phyloP scores from a whole-genome alignment of 345 rosid genomes.

The Trapa bicornis region DNA sequence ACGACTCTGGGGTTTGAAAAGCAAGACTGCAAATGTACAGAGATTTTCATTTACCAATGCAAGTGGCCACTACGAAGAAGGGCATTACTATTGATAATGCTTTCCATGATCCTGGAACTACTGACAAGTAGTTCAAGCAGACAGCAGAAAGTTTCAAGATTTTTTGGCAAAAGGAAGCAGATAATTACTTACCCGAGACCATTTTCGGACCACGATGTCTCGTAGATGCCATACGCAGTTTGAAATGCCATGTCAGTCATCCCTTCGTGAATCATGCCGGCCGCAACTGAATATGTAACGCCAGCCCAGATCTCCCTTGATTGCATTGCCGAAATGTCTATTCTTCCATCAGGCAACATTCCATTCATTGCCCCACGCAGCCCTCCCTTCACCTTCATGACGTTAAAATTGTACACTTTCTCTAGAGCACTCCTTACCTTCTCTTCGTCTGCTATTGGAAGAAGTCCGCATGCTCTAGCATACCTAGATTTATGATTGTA shows the following conservation, averaged over 20 bases:
- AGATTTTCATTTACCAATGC: neutral
- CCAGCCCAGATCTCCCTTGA: slow-evolving; percentile 95
- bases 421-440: slow-evolving; percentile 50
- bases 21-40: slow-evolving; percentile 37
- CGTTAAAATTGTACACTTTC: slow-evolving; percentile 63
- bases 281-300: slow-evolving; percentile 83
- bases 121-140: neutral
- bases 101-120: neutral
- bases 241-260: slow-evolving; percentile 60
- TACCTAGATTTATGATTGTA: slow-evolving; percentile 51
- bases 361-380: slow-evolving; percentile 82
- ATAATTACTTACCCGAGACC: slow-evolving; percentile 55
- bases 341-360: slow-evolving; percentile 73
- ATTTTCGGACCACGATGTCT: slow-evolving; percentile 67
- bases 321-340: slow-evolving; percentile 69
- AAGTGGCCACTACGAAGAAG: neutral
- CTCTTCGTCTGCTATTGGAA: slow-evolving; percentile 57
- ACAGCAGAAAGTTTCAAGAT: neutral
- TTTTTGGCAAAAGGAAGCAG: neutral
- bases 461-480: slow-evolving; percentile 69
- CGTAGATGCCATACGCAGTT: slow-evolving; percentile 65
- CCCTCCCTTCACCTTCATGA: slow-evolving; percentile 71
- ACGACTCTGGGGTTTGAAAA: slow-evolving; percentile 86
- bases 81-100: neutral
- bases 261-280: slow-evolving; percentile 81